Percentiles rank a stretch among this genome's conserved stretches.
phyloP scores from a whole-genome alignment of 2,329 filamentous ascomycete genomes.

The Ophiocordyceps australis region DNA sequence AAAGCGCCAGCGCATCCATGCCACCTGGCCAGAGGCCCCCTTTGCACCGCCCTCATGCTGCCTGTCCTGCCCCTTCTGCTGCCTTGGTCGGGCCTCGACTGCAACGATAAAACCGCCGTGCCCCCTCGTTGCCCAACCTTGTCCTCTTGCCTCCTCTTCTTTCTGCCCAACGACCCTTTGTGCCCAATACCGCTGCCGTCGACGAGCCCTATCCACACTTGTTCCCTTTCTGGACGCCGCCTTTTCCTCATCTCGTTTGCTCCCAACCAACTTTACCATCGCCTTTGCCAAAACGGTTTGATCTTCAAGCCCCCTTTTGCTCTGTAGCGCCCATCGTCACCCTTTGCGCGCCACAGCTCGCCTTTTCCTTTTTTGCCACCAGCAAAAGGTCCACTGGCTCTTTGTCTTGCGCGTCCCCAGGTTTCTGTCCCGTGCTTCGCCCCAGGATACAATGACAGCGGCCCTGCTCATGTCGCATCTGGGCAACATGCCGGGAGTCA shows the following conservation, averaged over 20 bases:
- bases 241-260: background rate
- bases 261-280: constrained; percentile 5
- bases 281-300: constrained; percentile 5
- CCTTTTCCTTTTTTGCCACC: constrained; percentile 6
- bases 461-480: constrained; percentile 26
- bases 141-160: constrained; percentile 10
- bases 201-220: constrained; percentile 7
- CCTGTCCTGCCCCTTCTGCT: no score
- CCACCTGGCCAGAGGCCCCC: constrained; percentile 25
- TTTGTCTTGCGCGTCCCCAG: constrained; percentile 10
- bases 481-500: constrained; percentile 35
- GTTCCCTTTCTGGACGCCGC: constrained; percentile 3
- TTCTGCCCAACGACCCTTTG: constrained; percentile 21
- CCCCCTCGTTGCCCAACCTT: constrained; percentile 23
- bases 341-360: no score
- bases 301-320: constrained; percentile 8
- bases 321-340: constrained; percentile 9
- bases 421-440: constrained; percentile 8
- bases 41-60: no score
- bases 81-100: constrained; percentile 12
- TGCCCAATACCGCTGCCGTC: constrained; percentile 16
- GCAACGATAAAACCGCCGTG: constrained; percentile 29
- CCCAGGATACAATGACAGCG: constrained; percentile 28
- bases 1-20: constrained; percentile 27
- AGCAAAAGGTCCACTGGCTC: constrained; percentile 5